Base-by-base conservation (phyloP, 768 basidiomycete species). In the Holtermanniella nyarrowii region DNA sequence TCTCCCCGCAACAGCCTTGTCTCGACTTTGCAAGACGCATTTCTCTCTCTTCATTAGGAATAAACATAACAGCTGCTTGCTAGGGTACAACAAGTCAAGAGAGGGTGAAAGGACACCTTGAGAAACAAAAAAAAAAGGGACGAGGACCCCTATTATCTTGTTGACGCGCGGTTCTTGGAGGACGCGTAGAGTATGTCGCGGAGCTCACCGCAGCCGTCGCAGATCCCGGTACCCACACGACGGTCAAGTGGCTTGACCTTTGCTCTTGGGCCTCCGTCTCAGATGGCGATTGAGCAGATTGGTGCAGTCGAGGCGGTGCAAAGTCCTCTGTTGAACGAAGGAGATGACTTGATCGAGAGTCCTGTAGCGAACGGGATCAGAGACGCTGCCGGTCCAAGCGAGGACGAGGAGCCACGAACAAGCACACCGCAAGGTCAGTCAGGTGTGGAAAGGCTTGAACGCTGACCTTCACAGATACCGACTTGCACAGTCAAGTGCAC, bases 221-320 rank as follows among this genome's bases (percentile, higher is more conserved):
- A 37, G 31, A 37, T 37, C 31, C 31, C 31, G 31, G 16, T 37
- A 37, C 10, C 31, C 31, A 37, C 7, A 37, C 31, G 31, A 7
- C 31, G 31, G 31, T 37, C 31, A 37, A 37, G 31, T 16, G 31
- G 10, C 10, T 16, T 37, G 10, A 37, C 10, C 31, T 37, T 37
- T 16, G 16, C 7, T 37, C 31, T 37, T 16, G 31, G 31, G 7
- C 31, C 31, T 7, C 31, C 62, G 3, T 54, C 59, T 41, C 57
- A 54, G 18, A 39, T 53, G 4, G 46, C 59, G 11, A 42, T 52
- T 1, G 57, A 58, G 10, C 45, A 56, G 16, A 49, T 42, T 5
- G 43, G 18, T 14, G 27, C 25, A 37, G 40, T 1, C 37, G 49
- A 18, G 37, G 47, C 11, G 41, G 53, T 12, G 48, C 54, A 10